Evolutionary conservation across 805 yeast species (phyloP).

Genomic region (Starmerella sp.): DNA sequence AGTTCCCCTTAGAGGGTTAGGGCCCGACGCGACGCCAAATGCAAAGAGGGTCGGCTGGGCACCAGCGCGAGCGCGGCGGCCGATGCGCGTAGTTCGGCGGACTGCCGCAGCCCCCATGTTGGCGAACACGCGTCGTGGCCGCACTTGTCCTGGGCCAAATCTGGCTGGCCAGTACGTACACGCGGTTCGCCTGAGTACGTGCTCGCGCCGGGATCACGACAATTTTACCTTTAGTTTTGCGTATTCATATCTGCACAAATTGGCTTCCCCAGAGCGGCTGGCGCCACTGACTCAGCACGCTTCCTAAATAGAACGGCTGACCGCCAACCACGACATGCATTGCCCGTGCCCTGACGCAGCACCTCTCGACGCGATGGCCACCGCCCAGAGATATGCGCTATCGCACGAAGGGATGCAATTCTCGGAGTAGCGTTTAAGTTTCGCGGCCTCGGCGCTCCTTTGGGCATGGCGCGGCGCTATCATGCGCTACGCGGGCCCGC

Average conservation of each 20-base stretch:
- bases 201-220: neutral
- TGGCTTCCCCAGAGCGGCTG: neutral
- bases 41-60: neutral
- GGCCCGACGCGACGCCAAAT: neutral
- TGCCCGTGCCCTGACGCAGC: neutral
- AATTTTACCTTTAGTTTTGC: neutral
- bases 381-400: neutral
- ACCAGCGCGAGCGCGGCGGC: neutral
- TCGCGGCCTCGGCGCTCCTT: too few relatives aligned
- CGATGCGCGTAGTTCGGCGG: neutral
- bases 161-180: too few relatives aligned
- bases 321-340: conserved; percentile 9
- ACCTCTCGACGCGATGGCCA: neutral
- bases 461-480: too few relatives aligned
- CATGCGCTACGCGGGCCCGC: too few relatives aligned
- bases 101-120: too few relatives aligned
- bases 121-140: too few relatives aligned
- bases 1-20: neutral
- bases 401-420: neutral
- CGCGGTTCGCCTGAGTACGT: too few relatives aligned
- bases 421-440: neutral
- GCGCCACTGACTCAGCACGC: neutral
- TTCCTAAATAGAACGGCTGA: conserved; percentile 5
- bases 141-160: too few relatives aligned
- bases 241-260: neutral